Evolutionary conservation across 805 yeast genomes (phyloP).

Genomic region (Saccharomycopsis synnaedendra): DNA sequence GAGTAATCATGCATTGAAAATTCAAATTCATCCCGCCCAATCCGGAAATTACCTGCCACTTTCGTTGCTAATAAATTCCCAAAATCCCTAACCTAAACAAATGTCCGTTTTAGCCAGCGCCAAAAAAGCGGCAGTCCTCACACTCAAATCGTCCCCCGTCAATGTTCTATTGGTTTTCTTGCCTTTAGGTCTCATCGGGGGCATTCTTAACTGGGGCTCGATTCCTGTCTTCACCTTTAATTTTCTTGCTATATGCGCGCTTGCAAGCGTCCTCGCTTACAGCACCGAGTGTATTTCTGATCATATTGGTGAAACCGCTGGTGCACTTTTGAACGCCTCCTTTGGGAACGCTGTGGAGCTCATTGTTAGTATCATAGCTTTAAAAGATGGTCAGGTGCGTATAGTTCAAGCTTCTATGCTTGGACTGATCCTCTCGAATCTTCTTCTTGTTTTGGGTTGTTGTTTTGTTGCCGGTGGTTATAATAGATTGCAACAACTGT

Average conservation of each 20-base stretch:
- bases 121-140: conserved; percentile 1
- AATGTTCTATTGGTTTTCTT: conserved; percentile 72
- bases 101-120: background rate
- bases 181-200: conserved; percentile 82
- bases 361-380: conserved; percentile 86
- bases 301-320: conserved; percentile 82
- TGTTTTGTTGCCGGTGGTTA: conserved; percentile 91
- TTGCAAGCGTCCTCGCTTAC: conserved; percentile 81
- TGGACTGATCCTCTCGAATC: conserved; percentile 83
- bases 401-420: conserved; percentile 97
- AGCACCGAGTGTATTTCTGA: conserved; percentile 90
- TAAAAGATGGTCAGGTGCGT: conserved; percentile 73
- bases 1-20: too few species aligned
- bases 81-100: background rate
- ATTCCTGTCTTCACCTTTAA: conserved; percentile 56
- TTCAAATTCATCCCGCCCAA: too few species aligned
- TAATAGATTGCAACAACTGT: conserved; percentile 72
- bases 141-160: conserved; percentile 47
- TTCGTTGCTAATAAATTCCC: too few species aligned
- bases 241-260: conserved; percentile 83
- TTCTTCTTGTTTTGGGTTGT: conserved; percentile 86
- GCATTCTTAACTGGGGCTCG: conserved; percentile 42
- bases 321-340: conserved; percentile 92
- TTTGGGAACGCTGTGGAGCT: conserved; percentile 97
- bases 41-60: too few species aligned